Base-by-base conservation (phyloP, 2,329 filamentous ascomycete species). In the Grosmannia serpens region DNA sequence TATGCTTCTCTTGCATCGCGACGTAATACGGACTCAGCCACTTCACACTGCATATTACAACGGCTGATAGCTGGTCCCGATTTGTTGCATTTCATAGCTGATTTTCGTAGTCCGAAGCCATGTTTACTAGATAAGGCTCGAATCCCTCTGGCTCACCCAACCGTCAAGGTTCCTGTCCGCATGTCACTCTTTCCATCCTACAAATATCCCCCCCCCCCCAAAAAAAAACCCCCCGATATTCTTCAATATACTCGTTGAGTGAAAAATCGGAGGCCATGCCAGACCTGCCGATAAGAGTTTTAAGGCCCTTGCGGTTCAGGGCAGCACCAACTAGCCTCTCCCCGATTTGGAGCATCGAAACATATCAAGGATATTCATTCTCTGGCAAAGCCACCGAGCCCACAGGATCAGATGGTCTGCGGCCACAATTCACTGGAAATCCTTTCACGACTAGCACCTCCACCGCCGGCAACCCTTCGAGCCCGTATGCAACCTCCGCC, bases 1-100 rank as follows among this genome's bases (percentile, higher is more conserved):
- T 44, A 10, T 17, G 50, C 13, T 29, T 31, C 27, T 31, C 24
- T 29, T 46, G 53, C 53, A 17, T 22, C 31, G 10, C 53, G 26
- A 24, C 53, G 54, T 56, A 56, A 56, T 47, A 56, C 54, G 54
- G 54, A 56, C 54, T 56, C 54, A 56, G 54, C 54, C 54, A 46
- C 54, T 29, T 49, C 46, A 44, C 24, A 29, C 53, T 55, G 53
- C 53, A 55, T 53, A 22, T 22, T 53, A 20, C 5, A 26, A 53
- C n/a, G 22, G n/a, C 22, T 53, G 33, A 20, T 29, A 22, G 31
- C 7, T 15, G 7, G 26, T n/a, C 44, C 53, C 53, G 53, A 55
- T 55, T 55, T 55, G 53, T 27, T 47, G 53, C 17, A 29, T 35
- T 6, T 17, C 8, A 20, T 2, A n/a, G 41, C 9, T 29, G 41